These are phyloP conservation scores for Eutrema japonicum DNA, from an alignment of 345 rosid species.

Conservation along the genomic window DNA sequence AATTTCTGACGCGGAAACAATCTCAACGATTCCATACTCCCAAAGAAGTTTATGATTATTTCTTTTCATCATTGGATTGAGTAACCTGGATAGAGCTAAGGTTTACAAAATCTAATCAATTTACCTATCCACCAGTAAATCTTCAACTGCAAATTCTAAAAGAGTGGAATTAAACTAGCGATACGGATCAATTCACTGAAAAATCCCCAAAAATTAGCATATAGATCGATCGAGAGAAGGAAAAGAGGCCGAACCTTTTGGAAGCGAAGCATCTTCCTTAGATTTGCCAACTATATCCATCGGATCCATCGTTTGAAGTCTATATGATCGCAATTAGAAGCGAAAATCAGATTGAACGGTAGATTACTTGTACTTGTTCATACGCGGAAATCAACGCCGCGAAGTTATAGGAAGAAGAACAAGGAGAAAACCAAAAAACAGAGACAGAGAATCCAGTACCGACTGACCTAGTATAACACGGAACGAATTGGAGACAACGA, in stretches of 20 bases:
- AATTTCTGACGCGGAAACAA: neutral
- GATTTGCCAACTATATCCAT: conserved; percentile 99
- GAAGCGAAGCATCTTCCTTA: conserved; percentile 99
- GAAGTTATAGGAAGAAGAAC: neutral
- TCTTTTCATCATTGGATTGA: conserved; percentile 3
- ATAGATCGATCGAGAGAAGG: neutral
- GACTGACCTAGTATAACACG: neutral
- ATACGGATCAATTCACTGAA: neutral
- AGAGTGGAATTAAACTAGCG: neutral
- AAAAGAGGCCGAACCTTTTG: conserved; percentile 63
- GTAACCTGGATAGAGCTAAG: conserved; percentile 6
- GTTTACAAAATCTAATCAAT: neutral
- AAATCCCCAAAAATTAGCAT: neutral
- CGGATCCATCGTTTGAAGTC: conserved; percentile 68
- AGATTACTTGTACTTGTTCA: neutral
- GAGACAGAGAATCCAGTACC: neutral
- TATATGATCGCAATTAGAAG: conserved; percentile 40
- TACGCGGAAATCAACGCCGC: neutral
- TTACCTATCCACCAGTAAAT: neutral
- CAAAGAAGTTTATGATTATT: conserved; percentile 1
- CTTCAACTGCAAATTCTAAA: neutral
- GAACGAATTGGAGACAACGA: conserved; percentile 11
- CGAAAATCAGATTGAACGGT: neutral
- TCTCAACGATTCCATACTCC: neutral
- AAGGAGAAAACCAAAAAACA: neutral